Evolutionary conservation across 805 yeast genomes (phyloP).

Genomic region (Millerozyma miso): DNA sequence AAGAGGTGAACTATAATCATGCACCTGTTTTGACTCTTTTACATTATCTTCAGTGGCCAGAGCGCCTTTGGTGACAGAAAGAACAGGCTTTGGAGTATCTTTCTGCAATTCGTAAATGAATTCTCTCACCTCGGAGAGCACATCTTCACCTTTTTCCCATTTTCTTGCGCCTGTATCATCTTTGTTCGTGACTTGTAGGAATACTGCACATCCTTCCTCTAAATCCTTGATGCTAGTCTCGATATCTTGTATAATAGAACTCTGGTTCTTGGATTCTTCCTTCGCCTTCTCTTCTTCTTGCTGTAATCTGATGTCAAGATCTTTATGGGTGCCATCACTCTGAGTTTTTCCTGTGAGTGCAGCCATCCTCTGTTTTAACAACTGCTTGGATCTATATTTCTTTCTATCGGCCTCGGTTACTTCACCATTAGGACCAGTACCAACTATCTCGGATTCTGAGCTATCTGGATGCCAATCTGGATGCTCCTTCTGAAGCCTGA

Average conservation of each 20-base stretch:
- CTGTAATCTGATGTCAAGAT: slow-evolving; percentile 50
- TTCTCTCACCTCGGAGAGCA: slow-evolving; percentile 55
- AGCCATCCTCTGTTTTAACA: slow-evolving; percentile 84
- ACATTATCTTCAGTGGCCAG: slow-evolving; percentile 4
- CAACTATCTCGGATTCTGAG: slow-evolving; percentile 45
- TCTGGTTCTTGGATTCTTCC: slow-evolving; percentile 51
- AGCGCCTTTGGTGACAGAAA: not conserved
- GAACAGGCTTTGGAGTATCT: not conserved
- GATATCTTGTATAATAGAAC: slow-evolving; percentile 63
- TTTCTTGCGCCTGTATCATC: slow-evolving; percentile 54
- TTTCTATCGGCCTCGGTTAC: slow-evolving; percentile 80
- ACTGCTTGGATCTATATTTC: slow-evolving; percentile 75
- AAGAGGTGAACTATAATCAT: slow-evolving; percentile 9
- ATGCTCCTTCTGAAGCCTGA: slow-evolving; percentile 51
- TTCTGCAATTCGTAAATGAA: slow-evolving; percentile 24
- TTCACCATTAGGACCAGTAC: slow-evolving; percentile 84
- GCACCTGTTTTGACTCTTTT: slow-evolving; percentile 1
- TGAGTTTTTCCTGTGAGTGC: slow-evolving; percentile 72
- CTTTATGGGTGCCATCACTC: slow-evolving; percentile 41
- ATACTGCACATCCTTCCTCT: slow-evolving; percentile 43
- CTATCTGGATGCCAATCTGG: slow-evolving; percentile 54
- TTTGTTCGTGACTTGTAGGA: slow-evolving; percentile 37
- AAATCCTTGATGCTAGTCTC: slow-evolving; percentile 65
- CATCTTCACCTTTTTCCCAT: slow-evolving; percentile 82
- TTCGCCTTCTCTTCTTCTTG: slow-evolving; percentile 50